phyloP scores from a whole-genome alignment of 2,329 filamentous ascomycete species.

The Aspergillus pseudonomiae region DNA sequence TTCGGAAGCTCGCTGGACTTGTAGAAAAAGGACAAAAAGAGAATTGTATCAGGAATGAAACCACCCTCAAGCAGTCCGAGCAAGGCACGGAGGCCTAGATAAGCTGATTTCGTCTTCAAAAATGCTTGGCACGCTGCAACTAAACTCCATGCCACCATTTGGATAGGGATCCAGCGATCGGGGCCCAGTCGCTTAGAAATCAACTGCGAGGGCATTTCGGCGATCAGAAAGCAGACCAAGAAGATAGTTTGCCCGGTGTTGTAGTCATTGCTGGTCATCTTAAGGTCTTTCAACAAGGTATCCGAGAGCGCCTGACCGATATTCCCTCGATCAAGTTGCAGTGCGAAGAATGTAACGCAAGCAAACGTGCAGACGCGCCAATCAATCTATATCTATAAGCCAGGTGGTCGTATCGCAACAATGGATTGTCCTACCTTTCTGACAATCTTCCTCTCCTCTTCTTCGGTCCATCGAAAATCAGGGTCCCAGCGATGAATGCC shows the following conservation, averaged over 20 bases:
- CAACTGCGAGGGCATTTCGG: constrained; percentile 56
- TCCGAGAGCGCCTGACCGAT: constrained; percentile 58
- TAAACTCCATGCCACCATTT: constrained; percentile 57
- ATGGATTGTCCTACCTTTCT: constrained; percentile 22
- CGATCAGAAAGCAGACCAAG: constrained; percentile 54
- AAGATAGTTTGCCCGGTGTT: constrained; percentile 59
- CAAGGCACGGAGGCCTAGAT: constrained; percentile 54
- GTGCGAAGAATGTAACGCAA: constrained; percentile 63
- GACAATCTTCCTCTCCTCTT: constrained; percentile 40
- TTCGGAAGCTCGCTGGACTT: constrained; percentile 9
- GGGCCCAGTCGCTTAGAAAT: constrained; percentile 57
- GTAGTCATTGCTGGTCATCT: constrained; percentile 55
- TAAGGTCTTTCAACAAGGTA: constrained; percentile 54
- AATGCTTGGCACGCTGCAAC: constrained; percentile 61
- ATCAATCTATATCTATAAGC: background rate
- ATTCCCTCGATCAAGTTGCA: constrained; percentile 48
- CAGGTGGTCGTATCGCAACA: rapidly evolving
- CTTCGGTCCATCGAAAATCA: constrained; percentile 38
- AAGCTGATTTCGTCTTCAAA: constrained; percentile 51
- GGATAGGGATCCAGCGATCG: constrained; percentile 56
- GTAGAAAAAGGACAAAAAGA: constrained; percentile 11
- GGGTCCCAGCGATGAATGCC: constrained; percentile 50
- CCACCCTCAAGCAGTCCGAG: constrained; percentile 59
- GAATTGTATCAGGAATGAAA: constrained; percentile 54
- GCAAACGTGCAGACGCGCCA: background rate